Percentiles rank a stretch among this genome's conserved stretches.
phyloP scores from a whole-genome alignment of 2,329 filamentous ascomycete genomes.

The Cephalotrichum gorgonifer region DNA sequence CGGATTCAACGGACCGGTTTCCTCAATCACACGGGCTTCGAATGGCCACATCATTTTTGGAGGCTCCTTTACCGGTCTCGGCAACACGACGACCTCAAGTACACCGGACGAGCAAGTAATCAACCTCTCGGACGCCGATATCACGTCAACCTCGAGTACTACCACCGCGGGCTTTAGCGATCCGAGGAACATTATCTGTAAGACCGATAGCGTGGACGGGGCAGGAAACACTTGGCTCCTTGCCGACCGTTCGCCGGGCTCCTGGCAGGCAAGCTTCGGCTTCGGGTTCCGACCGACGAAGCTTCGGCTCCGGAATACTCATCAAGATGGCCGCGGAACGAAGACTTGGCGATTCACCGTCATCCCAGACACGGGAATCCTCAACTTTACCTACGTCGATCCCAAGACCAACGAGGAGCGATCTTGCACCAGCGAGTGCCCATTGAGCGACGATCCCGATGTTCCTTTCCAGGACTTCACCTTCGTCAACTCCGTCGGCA shows the following conservation, averaged over 20 bases:
- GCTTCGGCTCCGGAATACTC: constrained; percentile 79
- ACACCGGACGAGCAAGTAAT: constrained; percentile 66
- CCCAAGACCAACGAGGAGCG: constrained; percentile 54
- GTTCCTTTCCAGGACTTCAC: constrained; percentile 75
- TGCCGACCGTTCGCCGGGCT: constrained; percentile 62
- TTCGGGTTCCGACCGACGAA: constrained; percentile 84
- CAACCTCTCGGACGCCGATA: constrained; percentile 70
- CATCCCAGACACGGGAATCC: constrained; percentile 78
- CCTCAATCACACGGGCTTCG: constrained; percentile 68
- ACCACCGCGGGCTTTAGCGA: constrained; percentile 57
- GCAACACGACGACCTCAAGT: constrained; percentile 62
- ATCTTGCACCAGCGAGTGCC: constrained; percentile 73
- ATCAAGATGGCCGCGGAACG: constrained; percentile 73
- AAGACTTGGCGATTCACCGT: constrained; percentile 82
- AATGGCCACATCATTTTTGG: constrained; percentile 87
- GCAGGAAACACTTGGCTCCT: constrained; percentile 72
- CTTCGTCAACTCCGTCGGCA: constrained; percentile 80
- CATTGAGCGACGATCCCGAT: constrained; percentile 61
- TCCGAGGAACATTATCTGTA: constrained; percentile 75
- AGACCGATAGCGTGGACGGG: constrained; percentile 54
- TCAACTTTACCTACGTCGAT: constrained; percentile 90
- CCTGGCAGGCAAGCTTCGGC: constrained; percentile 72
- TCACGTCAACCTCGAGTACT: constrained; percentile 56
- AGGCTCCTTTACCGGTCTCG: constrained; percentile 78
- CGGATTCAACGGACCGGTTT: constrained; percentile 89